These are phyloP conservation scores for Hippophae rhamnoides DNA, from an alignment of 306 rosid species.

Conservation along the genomic window DNA sequence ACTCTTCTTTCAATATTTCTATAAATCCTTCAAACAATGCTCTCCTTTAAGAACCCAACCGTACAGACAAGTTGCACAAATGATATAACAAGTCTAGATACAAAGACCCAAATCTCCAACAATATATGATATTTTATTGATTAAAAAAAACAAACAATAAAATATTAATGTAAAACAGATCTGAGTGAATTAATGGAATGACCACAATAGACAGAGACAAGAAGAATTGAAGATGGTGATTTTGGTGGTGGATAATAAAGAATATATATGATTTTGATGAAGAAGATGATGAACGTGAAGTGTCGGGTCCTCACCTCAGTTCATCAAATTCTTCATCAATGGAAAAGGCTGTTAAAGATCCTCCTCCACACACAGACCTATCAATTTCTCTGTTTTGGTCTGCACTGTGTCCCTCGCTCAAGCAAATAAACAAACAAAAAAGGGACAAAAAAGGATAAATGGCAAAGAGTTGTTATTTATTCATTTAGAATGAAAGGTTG, in stretches of 20 bases:
- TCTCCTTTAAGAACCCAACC: slow-evolving; percentile 25
- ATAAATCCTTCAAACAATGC: not conserved
- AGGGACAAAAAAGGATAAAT: slow-evolving; percentile 17
- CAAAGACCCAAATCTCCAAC: slow-evolving; percentile 39
- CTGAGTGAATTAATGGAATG: slow-evolving; percentile 18
- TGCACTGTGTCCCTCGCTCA: slow-evolving; percentile 1
- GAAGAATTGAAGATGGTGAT: slow-evolving; percentile 15
- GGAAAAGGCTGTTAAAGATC: slow-evolving; percentile 13
- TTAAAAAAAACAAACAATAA: slow-evolving; percentile 14
- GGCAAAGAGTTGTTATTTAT: slow-evolving; percentile 13
- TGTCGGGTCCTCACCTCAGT: slow-evolving; percentile 25
- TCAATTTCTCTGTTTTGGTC: slow-evolving; percentile 6
- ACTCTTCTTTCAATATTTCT: not conserved
- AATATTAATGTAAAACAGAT: slow-evolving; percentile 30
- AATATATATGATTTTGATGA: slow-evolving; percentile 22
- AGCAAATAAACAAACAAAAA: slow-evolving; percentile 30
- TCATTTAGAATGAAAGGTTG: slow-evolving; percentile 27
- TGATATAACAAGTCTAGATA: slow-evolving; percentile 46
- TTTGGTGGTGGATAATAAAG: slow-evolving; percentile 9
- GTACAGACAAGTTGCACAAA: slow-evolving; percentile 39
- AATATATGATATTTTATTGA: slow-evolving; percentile 18
- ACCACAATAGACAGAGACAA: slow-evolving; percentile 20
- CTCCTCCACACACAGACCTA: slow-evolving; percentile 32
- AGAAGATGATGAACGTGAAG: slow-evolving; percentile 39
- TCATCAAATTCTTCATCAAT: slow-evolving; percentile 39